Base-by-base conservation (phyloP, 257 asterid genomes). In the Solanum chilense region DNA sequence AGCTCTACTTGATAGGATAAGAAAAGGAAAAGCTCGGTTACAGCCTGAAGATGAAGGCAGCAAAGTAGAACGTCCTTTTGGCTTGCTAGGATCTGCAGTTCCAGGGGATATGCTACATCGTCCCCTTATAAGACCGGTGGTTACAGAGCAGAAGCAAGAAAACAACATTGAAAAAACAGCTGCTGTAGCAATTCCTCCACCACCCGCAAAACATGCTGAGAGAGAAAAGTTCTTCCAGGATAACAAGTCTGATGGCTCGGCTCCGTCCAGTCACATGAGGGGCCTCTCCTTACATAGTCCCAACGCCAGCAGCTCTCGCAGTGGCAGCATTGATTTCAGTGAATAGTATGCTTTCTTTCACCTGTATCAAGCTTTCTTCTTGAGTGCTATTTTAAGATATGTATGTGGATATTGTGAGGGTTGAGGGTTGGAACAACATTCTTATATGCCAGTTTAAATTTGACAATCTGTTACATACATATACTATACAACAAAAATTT, bases 171-270 rank as follows among this genome's bases (percentile, higher is more conserved):
- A 89, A 89, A 92, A 62, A 89, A 78, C 91, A 12, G 88, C 90
- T 7, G 89, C 90, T 8, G 98, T 91, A 27, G 68, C 93, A 78
- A 91, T 95, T 90, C 98, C 99, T 71, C 98, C 98, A 3, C 99
- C 99, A 56, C 99, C 99, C 8, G 95, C 99, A 69, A 97, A 94
- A 87, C 98, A 93, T 33, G 93, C 91, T 23, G 99, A 97, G 93
- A 92, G 99, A 70, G 98, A 97, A 87, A 95, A 88, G 87, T 95
- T 95, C 90, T 97, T 97, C 88, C 94, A 94, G 89, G 97, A 93
- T 84, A 94, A 94, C 25, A 95, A 92, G 89, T 68, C 86, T 23
- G 98, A 95, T 66, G 93, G 93, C 39, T 86, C 93, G 27, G 64
- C 92, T 44, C 91, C 93, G 31, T 88, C 90, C 31, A 93, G 95